These are phyloP conservation scores for Chaetothyriales sp. DNA, from an alignment of 2,329 filamentous ascomycete species.

Conservation along the genomic window DNA sequence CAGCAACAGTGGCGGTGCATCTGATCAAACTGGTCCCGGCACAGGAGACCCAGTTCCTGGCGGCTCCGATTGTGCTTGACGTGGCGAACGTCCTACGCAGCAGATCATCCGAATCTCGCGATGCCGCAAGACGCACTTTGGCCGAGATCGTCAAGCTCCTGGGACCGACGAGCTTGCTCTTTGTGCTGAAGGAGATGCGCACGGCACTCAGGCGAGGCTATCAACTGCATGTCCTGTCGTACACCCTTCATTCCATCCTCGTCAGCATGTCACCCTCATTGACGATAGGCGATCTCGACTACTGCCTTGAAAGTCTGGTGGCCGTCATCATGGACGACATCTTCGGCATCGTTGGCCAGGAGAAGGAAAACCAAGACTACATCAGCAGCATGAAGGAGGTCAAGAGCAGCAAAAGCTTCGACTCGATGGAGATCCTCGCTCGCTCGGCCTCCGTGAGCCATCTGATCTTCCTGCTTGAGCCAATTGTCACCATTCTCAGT, in stretches of 20 bases:
- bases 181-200: constrained; percentile 81
- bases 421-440: constrained; percentile 87
- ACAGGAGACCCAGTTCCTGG: constrained; percentile 53
- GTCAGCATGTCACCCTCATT: constrained; percentile 59
- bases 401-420: constrained; percentile 94
- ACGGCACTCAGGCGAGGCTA: constrained; percentile 73
- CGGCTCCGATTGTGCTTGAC: constrained; percentile 76
- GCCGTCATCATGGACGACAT: constrained; percentile 92
- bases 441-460: constrained; percentile 62
- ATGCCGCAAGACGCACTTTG: constrained; percentile 78
- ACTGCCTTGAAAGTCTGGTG: constrained; percentile 65
- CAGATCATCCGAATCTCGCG: constrained; percentile 72
- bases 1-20: constrained; percentile 78
- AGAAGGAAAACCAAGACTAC: constrained; percentile 95
- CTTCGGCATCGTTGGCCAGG: constrained; percentile 79
- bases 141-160: constrained; percentile 68
- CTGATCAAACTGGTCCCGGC: constrained; percentile 65
- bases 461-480: constrained; percentile 60
- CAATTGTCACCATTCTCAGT: constrained; percentile 60
- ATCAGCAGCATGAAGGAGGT: constrained; percentile 93
- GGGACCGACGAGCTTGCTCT: constrained; percentile 70
- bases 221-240: constrained; percentile 88
- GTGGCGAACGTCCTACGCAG: constrained; percentile 86
- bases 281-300: constrained; percentile 70
- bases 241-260: constrained; percentile 82